phyloP scores from a whole-genome alignment of 177 flowering plant genomes.

The Vitis hybrid region DNA sequence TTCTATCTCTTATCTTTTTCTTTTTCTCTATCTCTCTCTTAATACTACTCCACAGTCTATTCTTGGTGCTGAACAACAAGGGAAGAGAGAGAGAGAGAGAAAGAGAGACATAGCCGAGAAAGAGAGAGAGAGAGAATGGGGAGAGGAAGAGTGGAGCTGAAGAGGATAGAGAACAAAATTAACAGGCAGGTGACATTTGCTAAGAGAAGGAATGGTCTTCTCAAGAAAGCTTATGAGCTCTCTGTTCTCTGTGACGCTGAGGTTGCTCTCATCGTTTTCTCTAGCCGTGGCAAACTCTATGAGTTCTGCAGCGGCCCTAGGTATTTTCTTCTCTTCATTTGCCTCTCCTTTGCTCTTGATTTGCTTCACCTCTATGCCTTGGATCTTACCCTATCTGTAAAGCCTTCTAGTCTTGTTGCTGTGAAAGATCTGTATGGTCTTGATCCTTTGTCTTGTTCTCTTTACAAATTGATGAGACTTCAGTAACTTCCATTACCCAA shows the following conservation, averaged over 20 bases:
- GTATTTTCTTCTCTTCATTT: conserved; percentile 12
- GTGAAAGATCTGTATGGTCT: conserved; percentile 11
- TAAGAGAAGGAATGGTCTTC: conserved; percentile 40
- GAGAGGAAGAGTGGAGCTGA: conserved; percentile 38
- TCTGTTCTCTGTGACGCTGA: conserved; percentile 34
- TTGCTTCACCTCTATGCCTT: background rate
- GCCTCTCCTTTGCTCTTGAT: background rate
- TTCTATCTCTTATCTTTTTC: background rate
- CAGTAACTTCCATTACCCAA: too few species aligned
- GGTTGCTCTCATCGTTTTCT: conserved; percentile 35
- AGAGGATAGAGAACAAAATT: conserved; percentile 46
- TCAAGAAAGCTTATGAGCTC: conserved; percentile 39
- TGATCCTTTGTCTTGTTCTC: background rate
- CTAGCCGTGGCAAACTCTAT: conserved; percentile 37
- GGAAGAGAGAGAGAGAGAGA: conserved; percentile 9
- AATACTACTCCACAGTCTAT: conserved; percentile 2
- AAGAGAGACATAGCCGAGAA: background rate
- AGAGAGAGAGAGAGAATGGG: conserved; percentile 24
- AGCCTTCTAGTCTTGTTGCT: background rate
- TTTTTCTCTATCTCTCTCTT: conserved; percentile 13
- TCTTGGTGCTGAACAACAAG: conserved; percentile 8
- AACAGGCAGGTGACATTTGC: conserved; percentile 43
- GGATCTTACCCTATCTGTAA: background rate
- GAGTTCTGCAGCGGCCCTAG: conserved; percentile 37
- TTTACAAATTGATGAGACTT: too few species aligned